Evolutionary conservation across 2,329 filamentous ascomycete genomes (phyloP), one percentile per base, ranked within the genome.

Genomic region (Cadophora sp.): DNA sequence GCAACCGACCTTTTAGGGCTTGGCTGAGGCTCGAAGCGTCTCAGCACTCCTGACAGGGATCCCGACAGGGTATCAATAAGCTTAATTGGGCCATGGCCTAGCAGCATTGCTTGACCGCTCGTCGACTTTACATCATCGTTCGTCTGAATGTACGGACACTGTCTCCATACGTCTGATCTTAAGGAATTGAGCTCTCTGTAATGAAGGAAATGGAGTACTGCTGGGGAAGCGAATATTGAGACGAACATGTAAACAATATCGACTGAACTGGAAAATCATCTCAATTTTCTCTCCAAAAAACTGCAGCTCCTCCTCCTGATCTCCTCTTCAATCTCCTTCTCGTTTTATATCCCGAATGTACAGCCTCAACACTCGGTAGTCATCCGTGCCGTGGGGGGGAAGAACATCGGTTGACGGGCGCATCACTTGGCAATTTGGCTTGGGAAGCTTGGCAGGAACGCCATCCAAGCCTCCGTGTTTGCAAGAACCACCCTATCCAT

Each of bases 361-460:
- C 59, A 62, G 59, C 59, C 59, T 62, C 43, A 48, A 7, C 16
- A 43, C 16, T 31, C 59, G 40, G 59, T 48, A 43, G 40, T 27
- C 40, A 48, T 62, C 24, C 40, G 2, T n/a, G 7, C 59, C 59
- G 40, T 62, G 26, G 59, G 34, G 24, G 59, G 24, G n/a, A n/a
- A 62, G 27, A 62, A 62, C 26, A 48, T 50, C 59, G 40, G 59
- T 62, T 27, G 31, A 59, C 56, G 56, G 51, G 56, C 34, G 19
- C 59, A 62, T 62, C 59, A 62, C 59, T 62, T 62, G 59, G 59
- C 59, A 62, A 62, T 62, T 62, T 62, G 16, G n/a, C 43, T 62
- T 62, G 40, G 43, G 43, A 34, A 29, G 16, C 59, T 62, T 62
- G 59, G 59, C 59, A 62, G 37, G 37, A 46, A 50, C 59, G 22